A percentile compares a stretch with the other conserved stretches of the same genome.
phyloP scores from a whole-genome alignment of 1,139 yeast genomes.

The Scheffersomyces parashehatae region DNA sequence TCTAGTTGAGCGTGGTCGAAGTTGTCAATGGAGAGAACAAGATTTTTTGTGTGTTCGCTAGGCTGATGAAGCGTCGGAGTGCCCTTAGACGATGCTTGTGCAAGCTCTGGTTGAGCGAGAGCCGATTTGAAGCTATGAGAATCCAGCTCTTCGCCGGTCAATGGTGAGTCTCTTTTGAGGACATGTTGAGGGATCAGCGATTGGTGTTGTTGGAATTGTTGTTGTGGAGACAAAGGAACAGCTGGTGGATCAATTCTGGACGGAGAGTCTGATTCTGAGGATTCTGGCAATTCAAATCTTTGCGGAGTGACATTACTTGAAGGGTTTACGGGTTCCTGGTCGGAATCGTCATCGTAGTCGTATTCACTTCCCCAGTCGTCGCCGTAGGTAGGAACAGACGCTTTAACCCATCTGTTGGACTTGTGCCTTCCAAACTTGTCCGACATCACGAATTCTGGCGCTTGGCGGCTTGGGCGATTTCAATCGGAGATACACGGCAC shows the following conservation, averaged over 20 bases:
- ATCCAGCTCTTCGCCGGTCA: too few species aligned
- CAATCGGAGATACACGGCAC: neutral
- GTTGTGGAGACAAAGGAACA: too few species aligned
- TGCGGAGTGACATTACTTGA: constrained; percentile 8
- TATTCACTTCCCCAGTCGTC: constrained; percentile 57
- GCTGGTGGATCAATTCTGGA: too few species aligned
- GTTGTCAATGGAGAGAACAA: constrained; percentile 41
- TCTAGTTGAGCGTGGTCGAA: constrained; percentile 16
- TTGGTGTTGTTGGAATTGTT: too few species aligned
- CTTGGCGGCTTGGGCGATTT: neutral
- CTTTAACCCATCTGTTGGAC: constrained; percentile 66
- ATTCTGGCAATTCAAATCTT: constrained; percentile 5
- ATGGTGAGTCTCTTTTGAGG: too few species aligned
- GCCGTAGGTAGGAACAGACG: constrained; percentile 58
- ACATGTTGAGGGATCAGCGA: too few species aligned
- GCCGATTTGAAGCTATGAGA: too few species aligned
- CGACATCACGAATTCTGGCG: constrained; percentile 23
- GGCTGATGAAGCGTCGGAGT: too few species aligned
- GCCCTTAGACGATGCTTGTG: too few species aligned
- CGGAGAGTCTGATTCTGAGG: neutral
- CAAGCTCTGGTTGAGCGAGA: too few species aligned
- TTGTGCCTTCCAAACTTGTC: constrained; percentile 56
- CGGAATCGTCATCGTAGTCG: constrained; percentile 25
- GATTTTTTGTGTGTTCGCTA: constrained; percentile 6
- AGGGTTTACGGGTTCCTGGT: neutral